Evolutionary conservation across 116 monocot genomes (phyloP).

Genomic region (Iris pallida): DNA sequence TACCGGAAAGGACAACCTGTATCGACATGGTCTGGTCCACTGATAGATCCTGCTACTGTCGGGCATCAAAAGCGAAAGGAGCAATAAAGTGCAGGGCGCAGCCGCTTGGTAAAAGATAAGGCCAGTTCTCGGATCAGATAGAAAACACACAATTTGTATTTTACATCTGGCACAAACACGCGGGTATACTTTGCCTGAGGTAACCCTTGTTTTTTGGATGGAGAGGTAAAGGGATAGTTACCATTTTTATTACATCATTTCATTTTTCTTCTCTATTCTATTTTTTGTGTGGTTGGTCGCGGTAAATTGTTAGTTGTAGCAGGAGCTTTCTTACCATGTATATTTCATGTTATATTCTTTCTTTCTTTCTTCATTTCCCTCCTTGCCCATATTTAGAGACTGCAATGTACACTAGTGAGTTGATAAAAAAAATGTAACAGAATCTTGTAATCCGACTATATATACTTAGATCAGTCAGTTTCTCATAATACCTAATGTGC

Average conservation of each 20-base stretch:
- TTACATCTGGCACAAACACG: not conserved
- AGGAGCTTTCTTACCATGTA: not conserved
- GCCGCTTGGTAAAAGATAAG: constrained; percentile 9
- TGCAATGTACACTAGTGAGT: too few relatives aligned
- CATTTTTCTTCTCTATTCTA: not conserved
- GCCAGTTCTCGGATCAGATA: constrained; percentile 15
- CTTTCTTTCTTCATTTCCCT: not conserved
- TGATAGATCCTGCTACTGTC: constrained; percentile 30
- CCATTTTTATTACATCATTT: constrained; percentile 1
- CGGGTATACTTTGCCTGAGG: not conserved
- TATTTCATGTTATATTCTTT: not conserved
- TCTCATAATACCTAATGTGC: too few relatives aligned
- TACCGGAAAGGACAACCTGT: constrained; percentile 29
- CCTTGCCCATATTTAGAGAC: not conserved
- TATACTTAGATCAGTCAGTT: too few relatives aligned
- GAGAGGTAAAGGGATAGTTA: constrained; percentile 1
- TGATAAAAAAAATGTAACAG: too few relatives aligned
- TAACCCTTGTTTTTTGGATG: constrained; percentile 9
- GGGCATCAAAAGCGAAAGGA: constrained; percentile 34
- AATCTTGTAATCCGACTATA: too few relatives aligned
- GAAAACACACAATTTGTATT: not conserved
- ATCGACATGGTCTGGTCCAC: constrained; percentile 66
- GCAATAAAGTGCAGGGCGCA: constrained; percentile 6
- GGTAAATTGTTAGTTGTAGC: constrained; percentile 6
- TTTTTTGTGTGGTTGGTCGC: constrained; percentile 9